These are phyloP conservation scores for Acacia concinna DNA, from an alignment of 331 rosid species.

Conservation along the genomic window DNA sequence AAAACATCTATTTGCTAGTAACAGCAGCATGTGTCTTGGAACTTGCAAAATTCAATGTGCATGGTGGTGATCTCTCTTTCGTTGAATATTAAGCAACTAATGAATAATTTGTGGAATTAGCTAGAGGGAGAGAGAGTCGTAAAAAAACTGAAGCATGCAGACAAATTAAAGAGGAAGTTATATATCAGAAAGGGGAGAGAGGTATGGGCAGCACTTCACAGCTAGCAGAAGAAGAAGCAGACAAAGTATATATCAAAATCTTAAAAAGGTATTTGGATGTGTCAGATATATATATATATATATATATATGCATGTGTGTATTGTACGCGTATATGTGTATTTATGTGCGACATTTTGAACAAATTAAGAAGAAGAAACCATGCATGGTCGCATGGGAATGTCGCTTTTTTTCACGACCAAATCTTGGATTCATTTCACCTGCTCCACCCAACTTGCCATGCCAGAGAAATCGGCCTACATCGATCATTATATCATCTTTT, in stretches of 20 bases:
- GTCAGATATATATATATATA: background rate
- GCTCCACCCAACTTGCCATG: constrained; percentile 44
- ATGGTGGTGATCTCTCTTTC: background rate
- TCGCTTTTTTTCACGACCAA: constrained; percentile 54
- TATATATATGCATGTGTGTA: too few species aligned
- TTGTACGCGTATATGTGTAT: background rate
- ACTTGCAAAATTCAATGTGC: constrained; percentile 31
- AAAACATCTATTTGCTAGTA: constrained; percentile 8
- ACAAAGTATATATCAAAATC: background rate
- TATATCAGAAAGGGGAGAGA: background rate
- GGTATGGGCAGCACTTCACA: background rate
- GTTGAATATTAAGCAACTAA: background rate
- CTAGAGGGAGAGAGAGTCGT: background rate
- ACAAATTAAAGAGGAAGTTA: background rate
- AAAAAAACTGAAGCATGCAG: background rate
- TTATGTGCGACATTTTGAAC: background rate
- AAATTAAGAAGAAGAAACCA: background rate
- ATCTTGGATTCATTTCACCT: constrained; percentile 46
- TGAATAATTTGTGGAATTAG: background rate
- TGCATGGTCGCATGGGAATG: constrained; percentile 49
- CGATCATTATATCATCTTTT: background rate
- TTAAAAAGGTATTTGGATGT: background rate
- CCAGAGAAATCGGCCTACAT: background rate
- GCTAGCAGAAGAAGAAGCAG: background rate
- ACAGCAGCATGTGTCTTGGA: constrained; percentile 48